A percentile compares a stretch with the other conserved stretches of the same genome.
Evolutionary conservation across 176 grass and related monocot species (phyloP).

Genomic region (Carex pumila): DNA sequence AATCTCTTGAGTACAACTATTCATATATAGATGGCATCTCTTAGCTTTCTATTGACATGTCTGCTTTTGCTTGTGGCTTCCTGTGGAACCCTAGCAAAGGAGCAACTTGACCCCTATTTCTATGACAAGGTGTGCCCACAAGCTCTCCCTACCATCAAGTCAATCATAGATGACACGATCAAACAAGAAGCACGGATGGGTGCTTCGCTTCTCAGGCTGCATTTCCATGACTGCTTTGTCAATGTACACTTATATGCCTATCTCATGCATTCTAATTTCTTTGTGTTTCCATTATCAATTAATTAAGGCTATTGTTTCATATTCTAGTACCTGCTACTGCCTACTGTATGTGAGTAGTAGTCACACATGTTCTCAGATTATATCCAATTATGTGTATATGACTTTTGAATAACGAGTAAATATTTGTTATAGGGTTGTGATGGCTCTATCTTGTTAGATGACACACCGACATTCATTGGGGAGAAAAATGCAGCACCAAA

Average conservation of each 20-base stretch:
- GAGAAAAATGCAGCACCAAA: slow-evolving; percentile 72
- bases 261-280: neutral
- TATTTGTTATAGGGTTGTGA: slow-evolving; percentile 63
- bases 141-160: slow-evolving; percentile 48
- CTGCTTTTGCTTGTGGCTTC: slow-evolving; percentile 23
- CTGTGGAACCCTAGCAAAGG: slow-evolving; percentile 5
- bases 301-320: neutral
- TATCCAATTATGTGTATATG: neutral
- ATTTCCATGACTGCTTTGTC: slow-evolving; percentile 92
- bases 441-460: slow-evolving; percentile 68
- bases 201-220: slow-evolving; percentile 67
- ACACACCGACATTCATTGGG: slow-evolving; percentile 59
- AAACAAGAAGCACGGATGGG: slow-evolving; percentile 59
- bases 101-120: slow-evolving; percentile 44
- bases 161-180: slow-evolving; percentile 37
- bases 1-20: neutral
- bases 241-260: slow-evolving; percentile 18
- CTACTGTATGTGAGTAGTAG: neutral
- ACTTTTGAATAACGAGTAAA: neutral
- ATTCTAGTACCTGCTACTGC: neutral
- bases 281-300: neutral
- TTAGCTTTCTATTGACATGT: slow-evolving; percentile 6
- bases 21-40: slow-evolving; percentile 5
- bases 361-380: neutral
- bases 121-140: slow-evolving; percentile 55